These are phyloP conservation scores for Yamadazyma dendronema DNA, from an alignment of 1,139 yeast genomes.

Conservation along the genomic window DNA sequence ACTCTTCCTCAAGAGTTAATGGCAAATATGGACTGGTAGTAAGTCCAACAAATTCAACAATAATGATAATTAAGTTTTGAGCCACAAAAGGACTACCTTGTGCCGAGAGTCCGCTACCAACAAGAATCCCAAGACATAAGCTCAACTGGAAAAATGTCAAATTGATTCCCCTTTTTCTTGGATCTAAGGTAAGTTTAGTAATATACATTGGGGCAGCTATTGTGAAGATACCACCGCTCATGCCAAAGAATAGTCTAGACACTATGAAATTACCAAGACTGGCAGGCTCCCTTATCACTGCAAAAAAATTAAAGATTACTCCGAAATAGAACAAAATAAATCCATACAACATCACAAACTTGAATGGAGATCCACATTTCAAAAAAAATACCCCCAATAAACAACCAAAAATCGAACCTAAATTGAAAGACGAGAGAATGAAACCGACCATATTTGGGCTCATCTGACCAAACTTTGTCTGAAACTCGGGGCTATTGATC, in stretches of 20 bases:
- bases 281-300: background rate
- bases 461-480: conserved; percentile 4
- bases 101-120: conserved; percentile 18
- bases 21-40: background rate
- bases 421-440: conserved; percentile 25
- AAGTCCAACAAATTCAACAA: conserved; percentile 3
- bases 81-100: conserved; percentile 3
- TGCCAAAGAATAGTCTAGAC: conserved; percentile 22
- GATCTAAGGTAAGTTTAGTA: conserved; percentile 19
- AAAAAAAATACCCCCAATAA: conserved; percentile 2
- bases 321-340: conserved; percentile 12
- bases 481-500: conserved; percentile 15
- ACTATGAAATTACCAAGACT: background rate
- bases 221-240: conserved; percentile 25
- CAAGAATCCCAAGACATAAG: conserved; percentile 23
- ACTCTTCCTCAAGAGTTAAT: conserved; percentile 1
- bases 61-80: conserved; percentile 7
- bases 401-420: conserved; percentile 31
- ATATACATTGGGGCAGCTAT: conserved; percentile 29
- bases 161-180: conserved; percentile 17
- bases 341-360: conserved; percentile 7
- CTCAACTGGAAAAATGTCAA: conserved; percentile 25
- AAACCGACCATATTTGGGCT: conserved; percentile 17
- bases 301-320: conserved; percentile 6
- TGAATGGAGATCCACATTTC: conserved; percentile 1